Evolutionary conservation across 371 early-diverging fungal genomes (phyloP).

Genomic region (Cokeromyces recurvatus): DNA sequence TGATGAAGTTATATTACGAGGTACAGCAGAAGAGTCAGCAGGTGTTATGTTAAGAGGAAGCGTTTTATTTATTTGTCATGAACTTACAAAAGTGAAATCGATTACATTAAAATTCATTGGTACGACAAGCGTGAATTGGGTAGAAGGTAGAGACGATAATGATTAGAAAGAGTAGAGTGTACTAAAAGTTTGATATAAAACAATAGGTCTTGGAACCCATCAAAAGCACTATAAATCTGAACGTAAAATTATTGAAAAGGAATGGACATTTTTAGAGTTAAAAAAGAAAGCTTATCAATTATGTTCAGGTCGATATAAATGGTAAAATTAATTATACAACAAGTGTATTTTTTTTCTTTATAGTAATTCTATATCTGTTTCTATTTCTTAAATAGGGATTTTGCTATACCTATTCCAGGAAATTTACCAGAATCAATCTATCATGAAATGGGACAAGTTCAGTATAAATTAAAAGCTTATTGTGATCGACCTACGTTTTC

Average conservation of each 20-base stretch:
- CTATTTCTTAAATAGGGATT: slow-evolving; percentile 20
- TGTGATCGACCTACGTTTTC: slow-evolving; percentile 33
- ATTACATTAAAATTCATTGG: slow-evolving; percentile 23
- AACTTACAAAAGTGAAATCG: slow-evolving; percentile 24
- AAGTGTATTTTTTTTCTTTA: neutral
- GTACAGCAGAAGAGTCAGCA: slow-evolving; percentile 25
- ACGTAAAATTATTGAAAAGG: slow-evolving; percentile 15
- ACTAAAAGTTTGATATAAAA: neutral
- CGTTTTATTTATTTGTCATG: slow-evolving; percentile 18
- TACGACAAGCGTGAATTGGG: slow-evolving; percentile 22
- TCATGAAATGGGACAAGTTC: slow-evolving; percentile 22
- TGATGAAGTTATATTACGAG: slow-evolving; percentile 23
- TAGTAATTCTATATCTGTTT: neutral
- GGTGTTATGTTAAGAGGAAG: slow-evolving; percentile 26
- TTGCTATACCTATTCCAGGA: slow-evolving; percentile 36
- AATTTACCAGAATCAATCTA: slow-evolving; percentile 34
- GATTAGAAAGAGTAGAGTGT: no score
- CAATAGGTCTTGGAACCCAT: slow-evolving; percentile 6
- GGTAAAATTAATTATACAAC: slow-evolving; percentile 27
- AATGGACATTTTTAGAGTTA: slow-evolving; percentile 14
- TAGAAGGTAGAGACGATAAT: slow-evolving; percentile 22
- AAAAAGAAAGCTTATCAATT: slow-evolving; percentile 17
- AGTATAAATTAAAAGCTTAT: slow-evolving; percentile 27
- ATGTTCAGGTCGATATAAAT: slow-evolving; percentile 20
- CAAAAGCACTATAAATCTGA: slow-evolving; percentile 10